A percentile compares a stretch with the other conserved stretches of the same genome.
These are phyloP conservation scores for Agaricus bisporus DNA, from an alignment of 768 basidiomycete genomes.

Conservation along the genomic window DNA sequence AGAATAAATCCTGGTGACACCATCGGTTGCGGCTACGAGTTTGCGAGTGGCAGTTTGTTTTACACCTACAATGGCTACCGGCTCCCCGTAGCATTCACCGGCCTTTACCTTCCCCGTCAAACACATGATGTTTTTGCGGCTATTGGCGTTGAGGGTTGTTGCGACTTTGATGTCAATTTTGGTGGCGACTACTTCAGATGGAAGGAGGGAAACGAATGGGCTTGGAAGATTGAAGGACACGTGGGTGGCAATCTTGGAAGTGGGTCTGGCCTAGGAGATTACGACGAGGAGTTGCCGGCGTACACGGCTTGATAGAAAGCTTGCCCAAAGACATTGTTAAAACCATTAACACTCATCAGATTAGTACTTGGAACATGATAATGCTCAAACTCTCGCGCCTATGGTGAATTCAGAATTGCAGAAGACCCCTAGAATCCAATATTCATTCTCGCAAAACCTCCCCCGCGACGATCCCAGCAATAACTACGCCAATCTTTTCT, in stretches of 20 bases:
- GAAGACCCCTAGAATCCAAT: neutral
- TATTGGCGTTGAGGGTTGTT: constrained; percentile 49
- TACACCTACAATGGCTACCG: constrained; percentile 60
- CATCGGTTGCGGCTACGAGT: constrained; percentile 62
- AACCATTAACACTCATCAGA: too few species aligned
- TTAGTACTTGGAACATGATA: too few species aligned
- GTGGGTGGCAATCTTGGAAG: constrained; percentile 37
- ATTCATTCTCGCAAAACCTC: constrained; percentile 24
- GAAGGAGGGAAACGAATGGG: constrained; percentile 60
- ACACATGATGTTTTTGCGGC: constrained; percentile 58
- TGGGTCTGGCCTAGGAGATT: constrained; percentile 19
- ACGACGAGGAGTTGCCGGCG: constrained; percentile 42
- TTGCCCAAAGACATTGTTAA: neutral
- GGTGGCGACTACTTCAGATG: constrained; percentile 54
- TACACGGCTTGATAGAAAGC: constrained; percentile 16
- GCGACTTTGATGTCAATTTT: constrained; percentile 59
- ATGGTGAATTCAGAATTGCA: neutral
- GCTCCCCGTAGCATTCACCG: constrained; percentile 50
- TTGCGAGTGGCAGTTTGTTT: constrained; percentile 45
- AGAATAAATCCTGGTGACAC: constrained; percentile 40
- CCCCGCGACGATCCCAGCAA: constrained; percentile 24
- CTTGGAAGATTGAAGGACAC: constrained; percentile 59
- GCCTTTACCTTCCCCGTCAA: constrained; percentile 48
- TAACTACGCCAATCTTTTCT: constrained; percentile 21
- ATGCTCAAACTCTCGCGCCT: neutral